phyloP scores from a whole-genome alignment of 202 grass and related monocot genomes.

The Zoysia matrella region DNA sequence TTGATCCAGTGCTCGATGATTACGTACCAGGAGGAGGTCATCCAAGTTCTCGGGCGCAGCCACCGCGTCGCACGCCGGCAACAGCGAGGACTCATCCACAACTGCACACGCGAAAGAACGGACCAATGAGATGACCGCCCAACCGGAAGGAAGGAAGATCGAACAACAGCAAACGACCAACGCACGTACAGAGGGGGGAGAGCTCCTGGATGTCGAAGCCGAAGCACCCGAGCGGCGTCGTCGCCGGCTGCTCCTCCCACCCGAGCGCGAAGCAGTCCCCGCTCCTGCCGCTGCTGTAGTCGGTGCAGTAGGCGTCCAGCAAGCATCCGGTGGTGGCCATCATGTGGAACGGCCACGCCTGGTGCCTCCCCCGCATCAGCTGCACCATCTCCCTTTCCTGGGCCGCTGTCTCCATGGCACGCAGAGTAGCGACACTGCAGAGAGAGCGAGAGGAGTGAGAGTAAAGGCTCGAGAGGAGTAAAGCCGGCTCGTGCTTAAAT shows the following conservation, averaged over 20 bases:
- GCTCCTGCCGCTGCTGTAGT: constrained; percentile 17
- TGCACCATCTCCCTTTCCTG: no score
- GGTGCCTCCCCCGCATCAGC: no score
- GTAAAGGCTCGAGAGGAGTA: no score
- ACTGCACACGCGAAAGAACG: constrained; percentile 5
- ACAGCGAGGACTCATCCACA: constrained; percentile 23
- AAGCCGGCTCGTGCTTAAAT: no score
- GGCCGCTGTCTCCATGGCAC: no score
- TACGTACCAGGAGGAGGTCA: constrained; percentile 49
- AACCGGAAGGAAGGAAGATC: background rate
- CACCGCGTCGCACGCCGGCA: background rate
- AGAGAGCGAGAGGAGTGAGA: no score
- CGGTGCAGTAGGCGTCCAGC: background rate
- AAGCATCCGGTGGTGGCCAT: background rate
- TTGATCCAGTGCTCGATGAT: background rate
- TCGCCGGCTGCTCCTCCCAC: constrained; percentile 42
- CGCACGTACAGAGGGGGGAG: constrained; percentile 50
- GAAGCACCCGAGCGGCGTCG: constrained; percentile 31
- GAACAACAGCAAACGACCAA: background rate
- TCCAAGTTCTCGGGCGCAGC: constrained; percentile 45
- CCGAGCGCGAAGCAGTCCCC: constrained; percentile 44
- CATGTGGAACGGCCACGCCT: no score
- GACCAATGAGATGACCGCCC: background rate
- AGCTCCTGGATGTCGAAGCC: constrained; percentile 47
- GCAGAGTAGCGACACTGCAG: no score